phyloP scores from a whole-genome alignment of 2,329 filamentous ascomycete species.

The Didymella exigua region DNA sequence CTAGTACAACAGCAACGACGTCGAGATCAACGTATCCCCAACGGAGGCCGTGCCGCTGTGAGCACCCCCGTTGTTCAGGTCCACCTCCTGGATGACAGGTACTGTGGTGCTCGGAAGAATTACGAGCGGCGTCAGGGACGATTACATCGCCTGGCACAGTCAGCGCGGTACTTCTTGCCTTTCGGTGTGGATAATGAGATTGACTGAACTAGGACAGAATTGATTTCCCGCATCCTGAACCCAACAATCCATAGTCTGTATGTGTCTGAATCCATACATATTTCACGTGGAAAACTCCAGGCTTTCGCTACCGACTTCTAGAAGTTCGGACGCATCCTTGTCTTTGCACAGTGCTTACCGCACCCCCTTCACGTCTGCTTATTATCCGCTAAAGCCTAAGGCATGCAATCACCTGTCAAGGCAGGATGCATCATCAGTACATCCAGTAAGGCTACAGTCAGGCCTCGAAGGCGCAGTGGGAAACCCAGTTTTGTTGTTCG shows the following conservation, averaged over 20 bases:
- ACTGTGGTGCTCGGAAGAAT: neutral
- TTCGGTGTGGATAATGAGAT: neutral
- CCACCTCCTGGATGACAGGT: conserved; percentile 1
- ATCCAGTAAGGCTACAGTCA: neutral
- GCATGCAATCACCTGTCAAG: neutral
- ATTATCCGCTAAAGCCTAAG: neutral
- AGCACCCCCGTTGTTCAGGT: neutral
- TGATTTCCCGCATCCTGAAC: neutral
- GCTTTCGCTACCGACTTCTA: conserved; percentile 13
- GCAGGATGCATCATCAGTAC: neutral
- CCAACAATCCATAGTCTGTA: neutral
- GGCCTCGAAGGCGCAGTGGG: neutral
- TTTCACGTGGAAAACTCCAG: conserved; percentile 6
- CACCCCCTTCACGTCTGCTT: neutral
- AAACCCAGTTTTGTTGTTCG: conserved; percentile 7
- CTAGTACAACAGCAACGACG: conserved; percentile 6
- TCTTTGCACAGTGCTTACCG: neutral
- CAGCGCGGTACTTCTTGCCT: neutral
- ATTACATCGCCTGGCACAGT: neutral
- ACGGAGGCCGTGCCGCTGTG: conserved; percentile 1
- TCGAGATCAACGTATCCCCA: conserved; percentile 2
- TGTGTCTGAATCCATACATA: conserved; percentile 3
- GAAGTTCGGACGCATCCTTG: conserved; percentile 6
- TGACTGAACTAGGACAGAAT: neutral
- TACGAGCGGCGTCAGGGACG: neutral